Base-by-base conservation (phyloP, 2,329 filamentous ascomycete genomes). In the Diaporthe nobilis region DNA sequence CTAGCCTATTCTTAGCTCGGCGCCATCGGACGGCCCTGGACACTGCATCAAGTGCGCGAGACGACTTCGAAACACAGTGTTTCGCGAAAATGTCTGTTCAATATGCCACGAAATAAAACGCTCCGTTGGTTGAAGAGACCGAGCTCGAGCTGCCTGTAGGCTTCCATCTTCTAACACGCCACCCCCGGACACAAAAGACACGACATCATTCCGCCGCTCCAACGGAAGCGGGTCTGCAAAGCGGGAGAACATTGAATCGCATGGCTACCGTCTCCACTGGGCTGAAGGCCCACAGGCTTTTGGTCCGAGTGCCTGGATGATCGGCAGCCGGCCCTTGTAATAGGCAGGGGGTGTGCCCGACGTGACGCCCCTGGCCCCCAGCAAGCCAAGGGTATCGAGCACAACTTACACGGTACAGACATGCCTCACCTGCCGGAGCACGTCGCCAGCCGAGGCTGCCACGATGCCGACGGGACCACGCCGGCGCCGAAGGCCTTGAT, bases 271-370 rank as follows among this genome's bases (percentile, higher is more conserved):
- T 53, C 71, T 37, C 71, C 71, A 65, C 58, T 63, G 34, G 51
- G 51, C 47, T 55, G 57, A 55, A 55, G 71, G 51, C 58, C 71
- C 71, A 73, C 71, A 34, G 20, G 44, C 34, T 53, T 70, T 39
- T 70, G 58, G 31, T 63, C 71, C 71, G 51, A 53, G 58, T 73
- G 25, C 71, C 71, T 73, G 71, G 71, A 65, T 73, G 58, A 73
- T 73, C 71, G 71, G 58, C 71, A 73, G 31, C 28, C 58, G 58
- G 44, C 47, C 58, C 58, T 72, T 53, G 65, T 15, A 22, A 42
- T 49, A 70, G 65, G 49, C 47, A 55, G 31, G 65, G 65, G 65
- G 31, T 37, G 31, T 22, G 65, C 65, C 65, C 55, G 65, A 51
- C 49, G 15, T 55, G 61, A 65, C 39, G 25, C 60, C 44, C 47